These are phyloP conservation scores for Huntiella omanensis DNA, from an alignment of 2,329 filamentous ascomycete genomes.

Conservation along the genomic window DNA sequence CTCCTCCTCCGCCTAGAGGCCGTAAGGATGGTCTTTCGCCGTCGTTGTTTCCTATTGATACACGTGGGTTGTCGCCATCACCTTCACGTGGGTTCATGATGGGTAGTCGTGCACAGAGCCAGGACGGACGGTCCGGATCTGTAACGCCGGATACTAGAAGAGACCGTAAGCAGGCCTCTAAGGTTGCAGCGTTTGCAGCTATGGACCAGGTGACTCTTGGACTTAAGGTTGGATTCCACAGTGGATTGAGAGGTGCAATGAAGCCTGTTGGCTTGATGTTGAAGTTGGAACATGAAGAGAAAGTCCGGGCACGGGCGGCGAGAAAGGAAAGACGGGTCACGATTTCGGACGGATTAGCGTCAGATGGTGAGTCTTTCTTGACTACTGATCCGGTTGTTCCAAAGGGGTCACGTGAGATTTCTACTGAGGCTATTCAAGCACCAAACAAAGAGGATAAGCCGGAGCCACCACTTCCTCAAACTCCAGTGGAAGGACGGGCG, in stretches of 20 bases:
- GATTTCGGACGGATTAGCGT: neutral
- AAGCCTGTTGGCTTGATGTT: constrained; percentile 14
- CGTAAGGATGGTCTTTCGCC: constrained; percentile 23
- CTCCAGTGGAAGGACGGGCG: neutral
- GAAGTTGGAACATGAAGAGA: constrained; percentile 12
- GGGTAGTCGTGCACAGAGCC: neutral
- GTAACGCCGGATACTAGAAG: constrained; percentile 7
- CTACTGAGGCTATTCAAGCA: constrained; percentile 1
- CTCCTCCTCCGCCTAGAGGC: constrained; percentile 23
- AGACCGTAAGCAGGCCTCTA: constrained; percentile 21
- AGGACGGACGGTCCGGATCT: neutral
- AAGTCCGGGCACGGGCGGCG: neutral
- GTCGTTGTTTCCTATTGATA: constrained; percentile 4
- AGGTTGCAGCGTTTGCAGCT: constrained; percentile 42
- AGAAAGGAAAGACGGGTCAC: constrained; percentile 4
- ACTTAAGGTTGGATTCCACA: constrained; percentile 31
- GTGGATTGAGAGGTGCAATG: constrained; percentile 14
- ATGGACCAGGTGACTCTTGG: constrained; percentile 44
- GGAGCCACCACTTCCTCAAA: neutral
- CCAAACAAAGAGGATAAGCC: neutral
- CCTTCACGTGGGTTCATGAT: constrained; percentile 1
- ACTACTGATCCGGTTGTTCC: neutral
- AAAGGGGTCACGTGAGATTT: neutral
- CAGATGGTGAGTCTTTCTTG: neutral
- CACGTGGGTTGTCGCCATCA: constrained; percentile 2